phyloP scores from a whole-genome alignment of 768 basidiomycete genomes.

The Saitozyma podzolica region DNA sequence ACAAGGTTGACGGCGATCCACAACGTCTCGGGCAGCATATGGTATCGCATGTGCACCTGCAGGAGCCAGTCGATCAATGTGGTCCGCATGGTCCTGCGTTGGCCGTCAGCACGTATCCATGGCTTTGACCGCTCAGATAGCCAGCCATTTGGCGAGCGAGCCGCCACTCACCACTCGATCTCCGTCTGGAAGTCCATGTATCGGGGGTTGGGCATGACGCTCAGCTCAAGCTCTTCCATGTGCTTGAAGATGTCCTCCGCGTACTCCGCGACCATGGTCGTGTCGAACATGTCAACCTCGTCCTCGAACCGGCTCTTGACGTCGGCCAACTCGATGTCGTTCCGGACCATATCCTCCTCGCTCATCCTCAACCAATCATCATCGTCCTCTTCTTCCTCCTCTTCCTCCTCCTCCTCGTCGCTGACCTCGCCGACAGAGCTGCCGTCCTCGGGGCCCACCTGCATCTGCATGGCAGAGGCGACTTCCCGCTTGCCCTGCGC shows the following conservation, averaged over 20 bases:
- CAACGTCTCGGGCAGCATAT: constrained; percentile 97
- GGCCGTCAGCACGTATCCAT: constrained; percentile 48
- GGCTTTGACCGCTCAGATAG: too few species aligned
- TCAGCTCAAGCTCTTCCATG: constrained; percentile 89
- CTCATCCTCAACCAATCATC: constrained; percentile 54
- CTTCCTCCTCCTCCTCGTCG: constrained; percentile 45
- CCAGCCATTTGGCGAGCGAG: neutral
- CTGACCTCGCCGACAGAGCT: constrained; percentile 56
- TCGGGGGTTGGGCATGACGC: constrained; percentile 73
- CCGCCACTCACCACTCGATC: constrained; percentile 59
- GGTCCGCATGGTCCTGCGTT: constrained; percentile 82
- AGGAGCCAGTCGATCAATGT: constrained; percentile 97
- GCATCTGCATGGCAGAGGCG: constrained; percentile 60
- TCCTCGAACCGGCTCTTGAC: constrained; percentile 67
- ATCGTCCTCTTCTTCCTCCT: constrained; percentile 52
- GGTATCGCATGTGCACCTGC: constrained; percentile 96
- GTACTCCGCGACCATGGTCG: constrained; percentile 97
- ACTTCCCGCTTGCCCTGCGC: constrained; percentile 57
- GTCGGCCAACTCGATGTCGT: constrained; percentile 60
- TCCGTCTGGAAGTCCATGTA: constrained; percentile 95
- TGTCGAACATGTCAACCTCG: constrained; percentile 75
- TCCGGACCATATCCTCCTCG: constrained; percentile 46
- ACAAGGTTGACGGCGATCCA: constrained; percentile 99
- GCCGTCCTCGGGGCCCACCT: constrained; percentile 51
- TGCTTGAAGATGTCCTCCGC: constrained; percentile 97